These are phyloP conservation scores for Euphorbia celastroides DNA, from an alignment of 441 rosid species.

Conservation along the genomic window DNA sequence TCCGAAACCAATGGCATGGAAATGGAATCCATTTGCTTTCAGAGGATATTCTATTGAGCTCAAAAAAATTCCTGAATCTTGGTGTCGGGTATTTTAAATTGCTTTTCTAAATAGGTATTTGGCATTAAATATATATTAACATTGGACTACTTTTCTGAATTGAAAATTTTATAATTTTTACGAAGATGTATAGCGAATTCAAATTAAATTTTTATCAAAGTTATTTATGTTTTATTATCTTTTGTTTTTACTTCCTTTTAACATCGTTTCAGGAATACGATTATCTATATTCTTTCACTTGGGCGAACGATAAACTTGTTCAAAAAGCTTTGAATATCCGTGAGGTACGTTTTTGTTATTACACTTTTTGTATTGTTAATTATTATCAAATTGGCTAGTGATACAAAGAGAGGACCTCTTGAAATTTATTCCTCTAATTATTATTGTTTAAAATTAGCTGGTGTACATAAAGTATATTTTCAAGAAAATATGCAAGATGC, in stretches of 20 bases:
- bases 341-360: constrained; percentile 1
- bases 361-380: neutral
- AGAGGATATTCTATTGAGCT: neutral
- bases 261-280: constrained; percentile 7
- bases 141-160: no score
- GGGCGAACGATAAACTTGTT: constrained; percentile 18
- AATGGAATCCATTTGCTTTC: neutral
- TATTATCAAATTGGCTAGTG: no score
- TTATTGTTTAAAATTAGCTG: no score
- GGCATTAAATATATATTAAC: no score
- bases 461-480: no score
- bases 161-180: no score
- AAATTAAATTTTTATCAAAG: no score
- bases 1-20: neutral
- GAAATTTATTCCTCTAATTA: no score
- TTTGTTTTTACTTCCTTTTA: neutral
- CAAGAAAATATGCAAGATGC: no score
- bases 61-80: neutral
- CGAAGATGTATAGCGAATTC: no score
- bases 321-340: constrained; percentile 21
- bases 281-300: constrained; percentile 2
- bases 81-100: constrained; percentile 13
- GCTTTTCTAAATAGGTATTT: no score
- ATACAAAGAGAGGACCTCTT: no score
- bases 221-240: neutral